These are phyloP conservation scores for Pseudocercospora cruenta DNA, from an alignment of 2,329 filamentous ascomycete species.

Conservation along the genomic window DNA sequence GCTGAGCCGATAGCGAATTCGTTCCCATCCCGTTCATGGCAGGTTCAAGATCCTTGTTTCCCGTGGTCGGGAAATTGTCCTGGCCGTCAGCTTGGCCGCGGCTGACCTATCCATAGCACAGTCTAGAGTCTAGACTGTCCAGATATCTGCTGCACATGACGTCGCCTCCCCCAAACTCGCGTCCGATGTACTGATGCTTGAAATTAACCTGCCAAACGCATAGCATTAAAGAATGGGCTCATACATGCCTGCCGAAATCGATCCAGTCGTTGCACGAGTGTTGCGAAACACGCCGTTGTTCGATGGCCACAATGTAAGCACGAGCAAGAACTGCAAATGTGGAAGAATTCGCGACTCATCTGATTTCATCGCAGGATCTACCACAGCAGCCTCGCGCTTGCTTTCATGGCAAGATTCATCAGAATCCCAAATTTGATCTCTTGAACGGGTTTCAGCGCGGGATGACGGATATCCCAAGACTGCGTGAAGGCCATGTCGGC, in stretches of 20 bases:
- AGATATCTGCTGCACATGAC: no score
- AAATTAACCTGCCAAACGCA: no score
- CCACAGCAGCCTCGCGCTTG: constrained; percentile 16
- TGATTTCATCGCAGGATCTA: not conserved
- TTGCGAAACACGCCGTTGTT: constrained; percentile 6
- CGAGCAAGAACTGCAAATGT: not conserved
- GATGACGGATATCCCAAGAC: constrained; percentile 31
- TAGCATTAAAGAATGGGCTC: not conserved
- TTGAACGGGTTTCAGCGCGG: constrained; percentile 39
- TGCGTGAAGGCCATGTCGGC: constrained; percentile 33
- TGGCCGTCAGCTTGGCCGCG: constrained; percentile 8
- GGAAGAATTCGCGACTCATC: not conserved
- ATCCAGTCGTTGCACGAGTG: not conserved
- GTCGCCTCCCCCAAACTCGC: no score
- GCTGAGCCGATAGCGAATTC: not conserved
- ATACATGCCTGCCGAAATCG: not conserved
- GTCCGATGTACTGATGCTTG: no score
- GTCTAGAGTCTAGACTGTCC: no score
- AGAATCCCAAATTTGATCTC: constrained; percentile 42
- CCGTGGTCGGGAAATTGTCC: not conserved
- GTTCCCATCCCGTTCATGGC: not conserved
- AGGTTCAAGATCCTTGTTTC: not conserved
- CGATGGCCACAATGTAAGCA: constrained; percentile 8
- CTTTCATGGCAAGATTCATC: constrained; percentile 40
- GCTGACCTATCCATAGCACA: constrained; percentile 8